phyloP scores from a whole-genome alignment of 2,329 filamentous ascomycete species.

The Trichoderma hamatum region DNA sequence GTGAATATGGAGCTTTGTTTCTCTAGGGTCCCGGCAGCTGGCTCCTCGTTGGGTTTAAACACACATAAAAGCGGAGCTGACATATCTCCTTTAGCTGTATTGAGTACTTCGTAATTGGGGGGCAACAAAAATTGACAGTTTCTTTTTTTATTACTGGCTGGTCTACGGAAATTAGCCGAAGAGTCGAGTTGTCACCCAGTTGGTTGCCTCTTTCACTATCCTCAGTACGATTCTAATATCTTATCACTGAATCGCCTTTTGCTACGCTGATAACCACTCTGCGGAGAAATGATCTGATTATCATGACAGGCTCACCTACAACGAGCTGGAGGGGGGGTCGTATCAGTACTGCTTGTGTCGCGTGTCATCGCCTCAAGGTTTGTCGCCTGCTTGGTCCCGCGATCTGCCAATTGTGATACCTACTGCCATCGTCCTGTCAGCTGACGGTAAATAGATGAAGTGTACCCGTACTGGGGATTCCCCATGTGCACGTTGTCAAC shows the following conservation, averaged over 20 bases:
- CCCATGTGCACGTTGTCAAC: neutral
- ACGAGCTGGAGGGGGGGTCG: neutral
- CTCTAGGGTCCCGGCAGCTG: neutral
- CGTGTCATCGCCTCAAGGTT: neutral
- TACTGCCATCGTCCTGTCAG: neutral
- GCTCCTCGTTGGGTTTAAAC: neutral
- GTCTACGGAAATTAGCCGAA: no score
- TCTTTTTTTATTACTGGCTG: no score
- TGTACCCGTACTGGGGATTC: neutral
- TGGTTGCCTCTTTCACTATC: no score
- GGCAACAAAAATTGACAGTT: no score
- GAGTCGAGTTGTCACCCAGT: neutral
- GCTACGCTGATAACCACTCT: neutral
- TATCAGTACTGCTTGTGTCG: neutral
- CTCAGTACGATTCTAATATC: neutral
- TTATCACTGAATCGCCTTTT: neutral
- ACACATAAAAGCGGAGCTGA: no score
- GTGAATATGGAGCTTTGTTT: neutral
- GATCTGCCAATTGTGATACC: neutral
- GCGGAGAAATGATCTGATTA: neutral
- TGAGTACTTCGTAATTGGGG: no score
- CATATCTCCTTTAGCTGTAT: no score
- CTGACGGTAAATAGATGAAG: neutral
- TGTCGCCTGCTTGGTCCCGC: neutral
- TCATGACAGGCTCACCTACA: neutral